These are phyloP conservation scores for Starmerella sp. DNA, from an alignment of 805 yeast genomes.

Conservation along the genomic window DNA sequence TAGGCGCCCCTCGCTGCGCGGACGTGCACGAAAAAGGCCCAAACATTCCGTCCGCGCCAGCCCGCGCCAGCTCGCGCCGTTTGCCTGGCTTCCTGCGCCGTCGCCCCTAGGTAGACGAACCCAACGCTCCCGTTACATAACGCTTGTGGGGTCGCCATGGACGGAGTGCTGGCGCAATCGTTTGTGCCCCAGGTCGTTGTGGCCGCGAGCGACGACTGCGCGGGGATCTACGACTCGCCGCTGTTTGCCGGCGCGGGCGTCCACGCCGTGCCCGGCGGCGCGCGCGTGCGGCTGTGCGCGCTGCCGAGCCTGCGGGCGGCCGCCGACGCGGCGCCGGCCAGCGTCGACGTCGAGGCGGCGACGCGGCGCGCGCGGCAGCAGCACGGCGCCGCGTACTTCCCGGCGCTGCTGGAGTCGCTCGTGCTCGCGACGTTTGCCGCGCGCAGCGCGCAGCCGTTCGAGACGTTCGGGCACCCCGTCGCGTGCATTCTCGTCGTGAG, in stretches of 20 bases:
- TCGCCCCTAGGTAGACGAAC: too few relatives aligned
- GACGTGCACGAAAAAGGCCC: too few relatives aligned
- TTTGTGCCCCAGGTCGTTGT: conserved; percentile 12
- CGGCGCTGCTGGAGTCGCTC: background rate
- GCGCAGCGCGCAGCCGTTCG: conserved; percentile 41
- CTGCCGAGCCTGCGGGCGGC: background rate
- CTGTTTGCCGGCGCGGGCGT: background rate
- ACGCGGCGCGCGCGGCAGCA: background rate
- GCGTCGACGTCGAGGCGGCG: background rate
- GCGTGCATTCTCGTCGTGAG: conserved; percentile 60
- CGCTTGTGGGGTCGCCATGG: background rate
- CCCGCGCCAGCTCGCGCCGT: too few relatives aligned
- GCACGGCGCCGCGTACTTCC: background rate
- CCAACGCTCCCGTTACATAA: background rate
- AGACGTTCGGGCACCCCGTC: conserved; percentile 78
- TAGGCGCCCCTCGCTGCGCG: too few relatives aligned
- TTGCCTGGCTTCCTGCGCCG: too few relatives aligned
- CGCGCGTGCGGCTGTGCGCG: conserved; percentile 3
- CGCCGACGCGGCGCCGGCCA: background rate
- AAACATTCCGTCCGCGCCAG: too few relatives aligned
- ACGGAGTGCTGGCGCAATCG: background rate
- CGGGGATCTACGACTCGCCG: background rate
- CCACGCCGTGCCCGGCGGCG: background rate
- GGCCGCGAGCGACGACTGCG: conserved; percentile 12
- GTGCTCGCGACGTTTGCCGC: conserved; percentile 7